Evolutionary conservation across 2,329 filamentous ascomycete species (phyloP), one percentile per base, ranked within the genome.

Genomic region (Cucurbitaria berberidis): DNA sequence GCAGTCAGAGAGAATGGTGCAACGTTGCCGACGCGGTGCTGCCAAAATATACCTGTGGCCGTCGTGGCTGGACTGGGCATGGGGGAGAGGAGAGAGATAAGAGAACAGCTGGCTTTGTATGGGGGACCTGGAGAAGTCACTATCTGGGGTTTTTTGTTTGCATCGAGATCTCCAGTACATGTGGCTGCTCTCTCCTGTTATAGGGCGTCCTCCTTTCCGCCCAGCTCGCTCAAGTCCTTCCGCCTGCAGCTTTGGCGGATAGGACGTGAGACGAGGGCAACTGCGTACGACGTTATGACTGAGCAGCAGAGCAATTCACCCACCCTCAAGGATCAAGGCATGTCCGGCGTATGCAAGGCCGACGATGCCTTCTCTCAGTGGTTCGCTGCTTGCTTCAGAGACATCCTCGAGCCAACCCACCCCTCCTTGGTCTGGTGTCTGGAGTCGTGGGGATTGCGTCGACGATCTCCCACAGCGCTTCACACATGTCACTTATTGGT

Each of bases 1-100:
- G 59, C 56, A 53, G 48, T 48, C 43, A 58, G 49, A n/a, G n/a
- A n/a, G n/a, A n/a, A 50, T 52, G 57, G 47, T 55, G 55, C 51
- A 46, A 53, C 55, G 51, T 51, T 48, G 55, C 45, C 24, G 44
- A 21, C 38, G 50, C 26, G 46, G 51, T 46, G 48, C n/a, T 38
- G 44, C 24, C 5, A 21, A 45, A 30, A 5, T 7, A 19, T 55
- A 50, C 47, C 51, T 52, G 54, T 52, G 44, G 30, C 40, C 5
- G 30, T 24, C 5, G 40, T 26, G 19, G 16, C 21, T 36, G 34
- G 53, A 51, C 39, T 53, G 55, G 51, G 51, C 38, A 29, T 21
- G 34, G 10, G 32, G 13, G 22, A n/a, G 32, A 15, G 22, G 11
- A 44, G 21, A 9, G 42, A 19, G 43, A 41, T 32, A 35, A 39